Evolutionary conservation across 2,329 filamentous ascomycete species (phyloP), one percentile per base, ranked within the genome.

Genomic region (Coniosporium tulheliwenetii): DNA sequence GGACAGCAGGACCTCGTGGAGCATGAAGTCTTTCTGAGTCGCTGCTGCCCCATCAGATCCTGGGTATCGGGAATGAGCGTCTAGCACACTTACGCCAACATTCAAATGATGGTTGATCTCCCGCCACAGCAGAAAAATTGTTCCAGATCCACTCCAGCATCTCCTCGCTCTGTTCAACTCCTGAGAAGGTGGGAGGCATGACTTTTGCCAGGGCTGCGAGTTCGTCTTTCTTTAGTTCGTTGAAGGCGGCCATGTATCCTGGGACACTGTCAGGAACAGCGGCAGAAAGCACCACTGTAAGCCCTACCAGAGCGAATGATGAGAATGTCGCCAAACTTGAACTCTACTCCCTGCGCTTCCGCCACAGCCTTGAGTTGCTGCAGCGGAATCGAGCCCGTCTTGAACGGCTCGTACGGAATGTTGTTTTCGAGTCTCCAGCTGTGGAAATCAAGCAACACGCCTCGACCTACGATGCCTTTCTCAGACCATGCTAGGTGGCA

Each of bases 301-400:
- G 19, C 19, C 19, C 2, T 12, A 43, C 40, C 48, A 5, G 54
- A 63, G 5, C 70, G 64, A 19, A 72, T 58, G 46, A 73, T 58
- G 2, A 74, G 53, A 30, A 74, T 64, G 45, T 73, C 70, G 8
- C 70, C 70, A 41, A 71, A 67, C n/a, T 59, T 84, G 29, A 71
- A 55, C 45, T 66, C 58, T 0, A 66, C 69, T 8, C 64, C 65
- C 48, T 73, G 67, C 3, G 60, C 56, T 14, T 53, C 50, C 0
- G 67, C 62, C 36, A 67, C 65, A 4, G 58, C 57, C 40, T 63
- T 54, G 1, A 73, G 50, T 12, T 67, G 61, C 1, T 48, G 45
- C 2, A 65, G 47, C 7, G 50, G 46, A 34, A 66, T 64, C 10
- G 46, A 43, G 12, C 48, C 50, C 0, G 57, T 54, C 13, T 56